These are phyloP conservation scores for Hypomontagnella submonticulosa DNA, from an alignment of 495 filamentous ascomycete species.

Conservation along the genomic window DNA sequence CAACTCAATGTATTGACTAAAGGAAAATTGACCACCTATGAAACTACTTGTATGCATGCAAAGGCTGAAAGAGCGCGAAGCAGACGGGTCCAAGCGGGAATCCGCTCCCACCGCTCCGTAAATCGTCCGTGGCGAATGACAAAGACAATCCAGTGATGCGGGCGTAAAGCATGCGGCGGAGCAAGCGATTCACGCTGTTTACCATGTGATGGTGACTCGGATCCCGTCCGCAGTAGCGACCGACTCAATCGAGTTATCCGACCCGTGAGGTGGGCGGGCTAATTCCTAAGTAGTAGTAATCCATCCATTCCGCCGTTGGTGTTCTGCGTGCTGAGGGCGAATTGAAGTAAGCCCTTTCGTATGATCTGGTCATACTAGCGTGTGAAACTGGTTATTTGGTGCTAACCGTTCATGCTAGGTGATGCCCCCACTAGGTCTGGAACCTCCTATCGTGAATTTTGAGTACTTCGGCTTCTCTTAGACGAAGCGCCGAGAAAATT, in stretches of 20 bases:
- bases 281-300: too few relatives aligned
- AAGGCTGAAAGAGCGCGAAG: constrained; percentile 19
- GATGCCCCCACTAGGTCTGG: neutral
- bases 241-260: too few relatives aligned
- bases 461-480: neutral
- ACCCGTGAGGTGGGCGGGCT: too few relatives aligned
- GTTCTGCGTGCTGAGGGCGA: too few relatives aligned
- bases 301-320: too few relatives aligned
- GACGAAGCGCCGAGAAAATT: constrained; percentile 5
- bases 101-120: constrained; percentile 9
- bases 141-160: neutral
- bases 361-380: neutral
- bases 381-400: constrained; percentile 1
- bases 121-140: constrained; percentile 1
- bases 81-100: constrained; percentile 25
- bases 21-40: constrained; percentile 28
- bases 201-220: too few relatives aligned
- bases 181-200: neutral
- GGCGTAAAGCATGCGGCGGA: neutral
- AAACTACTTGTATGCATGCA: constrained; percentile 22
- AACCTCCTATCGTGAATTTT: neutral
- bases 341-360: too few relatives aligned
- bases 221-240: too few relatives aligned
- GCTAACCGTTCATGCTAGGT: neutral
- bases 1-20: constrained; percentile 44